A percentile compares a stretch with the other conserved stretches of the same genome.
Evolutionary conservation across 2,329 filamentous ascomycete genomes (phyloP).

Genomic region (Stachybotrys echinatus): DNA sequence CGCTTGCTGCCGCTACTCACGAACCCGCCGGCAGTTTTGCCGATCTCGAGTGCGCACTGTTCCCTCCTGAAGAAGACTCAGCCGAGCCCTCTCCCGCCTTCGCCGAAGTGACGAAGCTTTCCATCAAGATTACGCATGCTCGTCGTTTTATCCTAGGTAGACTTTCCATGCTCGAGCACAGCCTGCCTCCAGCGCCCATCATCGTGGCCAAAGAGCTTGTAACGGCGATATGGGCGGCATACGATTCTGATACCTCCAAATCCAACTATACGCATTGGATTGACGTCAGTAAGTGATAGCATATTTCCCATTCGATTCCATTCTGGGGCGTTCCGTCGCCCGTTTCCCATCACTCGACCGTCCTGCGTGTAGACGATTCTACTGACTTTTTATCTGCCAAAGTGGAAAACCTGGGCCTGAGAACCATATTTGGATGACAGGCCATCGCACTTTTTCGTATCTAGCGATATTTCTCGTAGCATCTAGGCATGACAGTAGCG

Average conservation of each 20-base stretch:
- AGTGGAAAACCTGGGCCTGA: background rate
- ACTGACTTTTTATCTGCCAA: background rate
- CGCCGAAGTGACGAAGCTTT: slow-evolving; percentile 8
- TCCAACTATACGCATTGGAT: slow-evolving; percentile 32
- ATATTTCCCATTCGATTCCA: slow-evolving; percentile 13
- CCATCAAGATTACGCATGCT: slow-evolving; percentile 30
- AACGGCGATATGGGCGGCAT: slow-evolving; percentile 34
- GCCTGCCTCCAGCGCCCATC: slow-evolving; percentile 34
- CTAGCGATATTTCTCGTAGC: too few relatives aligned
- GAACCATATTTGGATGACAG: background rate
- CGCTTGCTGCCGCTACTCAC: background rate
- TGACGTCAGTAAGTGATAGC: slow-evolving; percentile 33
- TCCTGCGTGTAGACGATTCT: background rate
- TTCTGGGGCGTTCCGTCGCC: background rate
- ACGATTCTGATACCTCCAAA: slow-evolving; percentile 28
- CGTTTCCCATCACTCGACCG: background rate
- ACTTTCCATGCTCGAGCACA: slow-evolving; percentile 31
- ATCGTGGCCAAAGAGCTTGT: slow-evolving; percentile 34
- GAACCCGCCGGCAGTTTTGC: background rate
- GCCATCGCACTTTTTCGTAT: too few relatives aligned
- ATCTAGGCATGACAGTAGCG: too few relatives aligned
- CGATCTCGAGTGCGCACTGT: background rate
- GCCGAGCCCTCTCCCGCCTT: slow-evolving; percentile 4
- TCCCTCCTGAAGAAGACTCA: background rate
- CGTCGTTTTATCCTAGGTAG: slow-evolving; percentile 32